These are phyloP conservation scores for Xylaria palmicola DNA, from an alignment of 495 filamentous ascomycete genomes.

Conservation along the genomic window DNA sequence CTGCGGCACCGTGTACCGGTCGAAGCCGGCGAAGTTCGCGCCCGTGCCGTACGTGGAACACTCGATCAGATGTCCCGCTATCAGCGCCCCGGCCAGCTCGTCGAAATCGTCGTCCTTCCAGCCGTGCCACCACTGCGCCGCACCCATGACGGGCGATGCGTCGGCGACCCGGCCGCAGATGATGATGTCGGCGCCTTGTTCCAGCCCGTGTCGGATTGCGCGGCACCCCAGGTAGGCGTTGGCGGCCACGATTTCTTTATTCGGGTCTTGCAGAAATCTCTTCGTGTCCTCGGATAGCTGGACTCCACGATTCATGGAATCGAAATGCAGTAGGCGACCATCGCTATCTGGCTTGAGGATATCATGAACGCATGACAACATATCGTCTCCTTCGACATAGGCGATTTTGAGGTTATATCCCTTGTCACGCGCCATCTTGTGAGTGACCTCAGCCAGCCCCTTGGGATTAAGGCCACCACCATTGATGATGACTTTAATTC, in stretches of 20 bases:
- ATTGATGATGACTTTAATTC: conserved; percentile 47
- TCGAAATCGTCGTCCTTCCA: conserved; percentile 45
- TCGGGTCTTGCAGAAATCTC: conserved; percentile 32
- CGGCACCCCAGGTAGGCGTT: conserved; percentile 48
- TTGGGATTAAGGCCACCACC: conserved; percentile 46
- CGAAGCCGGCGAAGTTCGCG: conserved; percentile 58
- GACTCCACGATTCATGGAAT: neutral
- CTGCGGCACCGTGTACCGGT: conserved; percentile 34
- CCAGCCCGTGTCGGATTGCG: conserved; percentile 50
- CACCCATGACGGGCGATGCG: conserved; percentile 53
- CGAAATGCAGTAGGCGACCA: conserved; percentile 10
- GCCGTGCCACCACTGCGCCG: conserved; percentile 50
- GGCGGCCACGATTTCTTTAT: conserved; percentile 34
- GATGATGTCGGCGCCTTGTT: conserved; percentile 57
- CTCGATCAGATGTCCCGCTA: conserved; percentile 56
- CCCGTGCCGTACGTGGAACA: conserved; percentile 56
- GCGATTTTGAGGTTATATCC: conserved; percentile 41
- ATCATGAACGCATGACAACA: conserved; percentile 12
- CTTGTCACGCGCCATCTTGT: conserved; percentile 37
- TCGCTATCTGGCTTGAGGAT: conserved; percentile 8
- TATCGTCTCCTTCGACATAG: conserved; percentile 45
- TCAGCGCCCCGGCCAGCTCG: conserved; percentile 49
- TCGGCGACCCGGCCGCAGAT: conserved; percentile 57
- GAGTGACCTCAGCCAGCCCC: conserved; percentile 39
- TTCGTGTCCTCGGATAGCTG: conserved; percentile 14